Conservation (phyloP, 805 yeast species). For the Yamadazyma kitorensis region DNA sequence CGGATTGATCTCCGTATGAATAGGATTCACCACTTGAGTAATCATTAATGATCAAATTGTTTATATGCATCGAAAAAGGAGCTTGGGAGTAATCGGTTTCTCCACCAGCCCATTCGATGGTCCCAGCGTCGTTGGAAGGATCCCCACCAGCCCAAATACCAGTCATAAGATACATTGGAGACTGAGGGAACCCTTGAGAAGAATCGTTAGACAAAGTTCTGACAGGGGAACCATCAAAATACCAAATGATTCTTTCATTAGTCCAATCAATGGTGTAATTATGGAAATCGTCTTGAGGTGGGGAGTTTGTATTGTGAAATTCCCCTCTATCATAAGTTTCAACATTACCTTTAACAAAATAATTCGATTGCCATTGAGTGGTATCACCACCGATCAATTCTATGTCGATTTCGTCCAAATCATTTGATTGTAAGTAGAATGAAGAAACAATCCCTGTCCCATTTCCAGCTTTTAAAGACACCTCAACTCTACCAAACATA, state of each 20-base stretch:
- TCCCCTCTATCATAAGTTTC: constrained; percentile 76
- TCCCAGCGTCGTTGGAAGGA: constrained; percentile 57
- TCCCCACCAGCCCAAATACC: constrained; percentile 87
- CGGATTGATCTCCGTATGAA: constrained; percentile 51
- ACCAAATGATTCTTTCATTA: constrained; percentile 59
- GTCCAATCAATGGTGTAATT: constrained; percentile 86
- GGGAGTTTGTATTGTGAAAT: constrained; percentile 50
- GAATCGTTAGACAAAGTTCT: constrained; percentile 57
- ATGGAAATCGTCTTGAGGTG: constrained; percentile 60
- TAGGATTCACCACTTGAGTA: constrained; percentile 63
- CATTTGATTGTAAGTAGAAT: constrained; percentile 75
- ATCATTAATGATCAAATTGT: constrained; percentile 55
- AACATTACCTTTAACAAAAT: constrained; percentile 75
- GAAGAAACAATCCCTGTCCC: constrained; percentile 81
- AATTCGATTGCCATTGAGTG: constrained; percentile 72
- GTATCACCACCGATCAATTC: constrained; percentile 84
- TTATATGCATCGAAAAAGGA: constrained; percentile 65
- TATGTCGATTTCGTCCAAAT: constrained; percentile 80
- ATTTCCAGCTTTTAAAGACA: constrained; percentile 61
- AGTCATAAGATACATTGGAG: constrained; percentile 69
- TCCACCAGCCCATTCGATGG: constrained; percentile 83
- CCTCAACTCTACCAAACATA: constrained; percentile 83
- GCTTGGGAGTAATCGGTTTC: constrained; percentile 56
- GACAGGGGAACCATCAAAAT: constrained; percentile 61
- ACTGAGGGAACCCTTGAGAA: constrained; percentile 75